A percentile compares a stretch with the other conserved stretches of the same genome.
Evolutionary conservation across 2,329 filamentous ascomycete species (phyloP).

Genomic region (Colletotrichum sp.): DNA sequence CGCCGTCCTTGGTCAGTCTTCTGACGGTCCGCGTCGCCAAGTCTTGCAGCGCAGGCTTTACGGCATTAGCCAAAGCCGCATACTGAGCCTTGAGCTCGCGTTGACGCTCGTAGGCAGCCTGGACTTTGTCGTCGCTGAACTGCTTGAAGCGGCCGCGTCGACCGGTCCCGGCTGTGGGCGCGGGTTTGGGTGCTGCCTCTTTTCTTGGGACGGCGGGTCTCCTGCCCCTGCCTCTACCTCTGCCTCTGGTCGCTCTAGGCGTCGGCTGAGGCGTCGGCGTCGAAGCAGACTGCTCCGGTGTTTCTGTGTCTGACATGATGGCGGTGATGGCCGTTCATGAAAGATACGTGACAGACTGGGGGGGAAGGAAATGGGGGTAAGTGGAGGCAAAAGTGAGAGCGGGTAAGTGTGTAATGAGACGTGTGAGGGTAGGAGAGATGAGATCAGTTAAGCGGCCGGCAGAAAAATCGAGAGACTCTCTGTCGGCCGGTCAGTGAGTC

Average conservation of each 20-base stretch:
- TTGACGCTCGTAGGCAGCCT: slow-evolving; percentile 67
- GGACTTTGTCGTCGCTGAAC: slow-evolving; percentile 58
- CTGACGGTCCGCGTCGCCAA: slow-evolving; percentile 66
- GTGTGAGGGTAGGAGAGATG: slow-evolving; percentile 10
- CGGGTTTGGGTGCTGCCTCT: slow-evolving; percentile 36
- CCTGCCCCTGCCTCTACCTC: slow-evolving; percentile 22
- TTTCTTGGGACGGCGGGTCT: slow-evolving; percentile 22
- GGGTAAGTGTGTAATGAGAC: slow-evolving; percentile 21
- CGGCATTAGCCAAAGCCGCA: slow-evolving; percentile 63
- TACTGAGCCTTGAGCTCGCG: slow-evolving; percentile 71
- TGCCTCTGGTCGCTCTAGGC: slow-evolving; percentile 25
- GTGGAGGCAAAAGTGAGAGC: slow-evolving; percentile 22
- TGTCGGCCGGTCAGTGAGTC: not conserved
- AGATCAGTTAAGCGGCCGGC: not conserved
- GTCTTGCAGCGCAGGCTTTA: slow-evolving; percentile 71
- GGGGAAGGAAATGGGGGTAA: slow-evolving; percentile 1
- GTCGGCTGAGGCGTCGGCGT: slow-evolving; percentile 22
- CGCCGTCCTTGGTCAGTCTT: slow-evolving; percentile 58
- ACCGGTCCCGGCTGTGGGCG: slow-evolving; percentile 37
- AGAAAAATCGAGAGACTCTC: not conserved
- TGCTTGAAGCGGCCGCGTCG: slow-evolving; percentile 61
- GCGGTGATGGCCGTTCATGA: slow-evolving; percentile 25
- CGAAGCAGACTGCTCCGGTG: slow-evolving; percentile 22
- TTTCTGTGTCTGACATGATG: slow-evolving; percentile 32
- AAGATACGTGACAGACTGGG: slow-evolving; percentile 17